Conservation (phyloP, 305 asterid species). For the Coffea humblotiana region DNA sequence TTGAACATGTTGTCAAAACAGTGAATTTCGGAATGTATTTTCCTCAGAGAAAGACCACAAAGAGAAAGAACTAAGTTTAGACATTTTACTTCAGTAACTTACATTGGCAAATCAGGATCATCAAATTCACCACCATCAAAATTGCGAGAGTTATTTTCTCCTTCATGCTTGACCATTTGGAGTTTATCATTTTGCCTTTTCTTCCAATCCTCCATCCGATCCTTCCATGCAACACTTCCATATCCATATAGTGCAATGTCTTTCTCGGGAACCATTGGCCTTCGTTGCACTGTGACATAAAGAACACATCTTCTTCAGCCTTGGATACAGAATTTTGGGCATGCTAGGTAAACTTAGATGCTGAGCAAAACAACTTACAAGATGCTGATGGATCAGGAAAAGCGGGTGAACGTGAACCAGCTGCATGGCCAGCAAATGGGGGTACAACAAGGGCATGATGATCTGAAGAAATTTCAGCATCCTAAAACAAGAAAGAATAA, state of each 20-base stretch:
- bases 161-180: conserved; percentile 65
- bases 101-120: conserved; percentile 67
- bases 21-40: neutral
- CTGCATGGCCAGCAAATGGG: conserved; percentile 36
- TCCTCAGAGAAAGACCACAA: neutral
- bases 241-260: conserved; percentile 77
- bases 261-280: conserved; percentile 85
- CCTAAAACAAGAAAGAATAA: conserved; percentile 35
- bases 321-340: neutral
- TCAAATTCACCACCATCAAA: conserved; percentile 43
- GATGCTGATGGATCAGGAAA: conserved; percentile 41
- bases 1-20: neutral
- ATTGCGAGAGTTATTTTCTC: conserved; percentile 36
- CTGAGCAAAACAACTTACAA: conserved; percentile 41
- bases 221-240: conserved; percentile 97
- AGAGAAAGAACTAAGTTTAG: neutral
- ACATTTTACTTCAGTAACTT: conserved; percentile 25
- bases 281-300: conserved; percentile 49
- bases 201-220: conserved; percentile 90
- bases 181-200: conserved; percentile 64
- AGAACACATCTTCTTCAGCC: conserved; percentile 7
- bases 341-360: conserved; percentile 8
- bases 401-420: conserved; percentile 38
- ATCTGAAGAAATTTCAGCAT: conserved; percentile 44
- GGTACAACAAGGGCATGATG: conserved; percentile 71